Evolutionary conservation across 2,329 filamentous ascomycete species (phyloP).

Genomic region (Xylaria sp.): DNA sequence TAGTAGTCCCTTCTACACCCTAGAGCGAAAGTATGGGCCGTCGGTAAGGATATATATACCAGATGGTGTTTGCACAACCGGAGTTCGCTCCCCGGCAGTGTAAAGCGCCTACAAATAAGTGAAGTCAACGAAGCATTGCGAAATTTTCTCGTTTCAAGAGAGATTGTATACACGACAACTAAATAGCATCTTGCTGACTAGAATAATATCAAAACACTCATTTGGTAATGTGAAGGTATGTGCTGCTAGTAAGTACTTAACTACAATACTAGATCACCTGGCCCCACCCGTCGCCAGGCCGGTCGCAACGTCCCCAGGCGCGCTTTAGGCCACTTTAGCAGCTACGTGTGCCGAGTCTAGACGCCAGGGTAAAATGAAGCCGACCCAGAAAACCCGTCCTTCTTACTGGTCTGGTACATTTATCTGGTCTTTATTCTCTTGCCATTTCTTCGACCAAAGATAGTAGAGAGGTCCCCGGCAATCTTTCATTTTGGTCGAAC

Average conservation of each 20-base stretch:
- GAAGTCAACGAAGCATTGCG: too few relatives aligned
- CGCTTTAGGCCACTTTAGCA: slow-evolving; percentile 22
- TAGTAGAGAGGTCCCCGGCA: not conserved
- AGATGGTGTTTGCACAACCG: too few relatives aligned
- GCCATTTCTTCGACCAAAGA: slow-evolving; percentile 9
- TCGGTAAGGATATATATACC: too few relatives aligned
- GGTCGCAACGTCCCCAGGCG: slow-evolving; percentile 3
- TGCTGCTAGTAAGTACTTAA: too few relatives aligned
- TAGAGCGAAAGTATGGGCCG: too few relatives aligned
- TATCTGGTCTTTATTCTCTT: slow-evolving; percentile 12
- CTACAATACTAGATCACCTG: slow-evolving; percentile 11
- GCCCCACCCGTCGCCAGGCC: slow-evolving; percentile 33
- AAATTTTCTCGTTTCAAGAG: too few relatives aligned
- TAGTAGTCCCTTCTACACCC: too few relatives aligned
- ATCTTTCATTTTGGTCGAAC: slow-evolving; percentile 14
- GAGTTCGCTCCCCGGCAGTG: too few relatives aligned
- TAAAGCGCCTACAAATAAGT: too few relatives aligned
- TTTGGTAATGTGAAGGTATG: too few relatives aligned
- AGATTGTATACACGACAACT: too few relatives aligned
- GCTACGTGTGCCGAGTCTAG: slow-evolving; percentile 33
- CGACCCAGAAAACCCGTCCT: slow-evolving; percentile 15
- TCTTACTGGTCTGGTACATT: not conserved
- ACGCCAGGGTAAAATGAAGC: slow-evolving; percentile 2
- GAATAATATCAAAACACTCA: not conserved
- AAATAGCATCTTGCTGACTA: too few relatives aligned